phyloP scores from a whole-genome alignment of 768 basidiomycete genomes.

The Boletellus emodensis region DNA sequence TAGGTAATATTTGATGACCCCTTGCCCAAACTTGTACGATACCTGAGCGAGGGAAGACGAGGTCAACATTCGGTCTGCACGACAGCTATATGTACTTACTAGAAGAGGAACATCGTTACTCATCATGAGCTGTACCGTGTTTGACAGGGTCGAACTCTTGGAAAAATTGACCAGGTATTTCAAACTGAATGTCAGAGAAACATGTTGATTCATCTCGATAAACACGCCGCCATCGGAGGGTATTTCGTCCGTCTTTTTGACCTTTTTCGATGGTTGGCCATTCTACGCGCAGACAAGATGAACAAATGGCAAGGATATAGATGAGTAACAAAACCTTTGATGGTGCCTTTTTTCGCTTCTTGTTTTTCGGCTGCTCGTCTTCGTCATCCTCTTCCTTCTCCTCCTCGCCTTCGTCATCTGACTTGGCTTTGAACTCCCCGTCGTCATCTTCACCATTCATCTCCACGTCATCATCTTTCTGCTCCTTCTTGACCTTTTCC shows the following conservation, averaged over 20 bases:
- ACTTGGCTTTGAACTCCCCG: slow-evolving; percentile 39
- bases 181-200: slow-evolving; percentile 89
- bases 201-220: slow-evolving; percentile 87
- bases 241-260: slow-evolving; percentile 56
- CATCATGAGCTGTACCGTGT: slow-evolving; percentile 79
- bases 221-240: slow-evolving; percentile 55
- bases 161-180: slow-evolving; percentile 98
- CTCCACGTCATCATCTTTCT: slow-evolving; percentile 41
- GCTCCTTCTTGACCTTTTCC: slow-evolving; percentile 39
- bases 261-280: slow-evolving; percentile 49
- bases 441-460: slow-evolving; percentile 47
- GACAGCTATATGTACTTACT: slow-evolving; percentile 39
- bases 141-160: slow-evolving; percentile 75
- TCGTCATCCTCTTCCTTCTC: slow-evolving; percentile 50
- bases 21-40: slow-evolving; percentile 85
- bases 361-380: slow-evolving; percentile 48
- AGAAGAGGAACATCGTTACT: slow-evolving; percentile 89
- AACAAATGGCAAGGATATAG: neutral
- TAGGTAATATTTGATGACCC: slow-evolving; percentile 89
- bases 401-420: slow-evolving; percentile 46
- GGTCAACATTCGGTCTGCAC: neutral
- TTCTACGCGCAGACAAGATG: slow-evolving; percentile 10
- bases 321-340: slow-evolving; percentile 40
- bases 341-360: slow-evolving; percentile 64
- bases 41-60: slow-evolving; percentile 44